A percentile compares a stretch with the other conserved stretches of the same genome.
Conservation (phyloP, 1,139 yeast species). For the Pichia sp. region DNA sequence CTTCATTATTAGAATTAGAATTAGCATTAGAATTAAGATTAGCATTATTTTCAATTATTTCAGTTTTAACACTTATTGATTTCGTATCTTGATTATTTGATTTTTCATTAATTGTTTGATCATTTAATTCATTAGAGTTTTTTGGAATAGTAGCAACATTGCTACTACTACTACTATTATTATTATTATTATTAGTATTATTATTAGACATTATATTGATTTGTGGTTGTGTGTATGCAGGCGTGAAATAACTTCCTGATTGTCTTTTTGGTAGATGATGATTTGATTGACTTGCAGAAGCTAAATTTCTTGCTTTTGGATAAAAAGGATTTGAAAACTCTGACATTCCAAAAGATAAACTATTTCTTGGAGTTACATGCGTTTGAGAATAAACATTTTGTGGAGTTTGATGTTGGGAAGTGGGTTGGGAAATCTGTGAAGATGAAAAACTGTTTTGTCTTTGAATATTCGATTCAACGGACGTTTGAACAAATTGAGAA, state of each 20-base stretch:
- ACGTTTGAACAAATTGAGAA: neutral
- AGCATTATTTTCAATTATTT: too few species aligned
- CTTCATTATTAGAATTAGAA: too few species aligned
- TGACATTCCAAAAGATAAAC: neutral
- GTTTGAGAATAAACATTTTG: neutral
- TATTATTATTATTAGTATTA: too few species aligned
- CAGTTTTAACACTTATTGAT: too few species aligned
- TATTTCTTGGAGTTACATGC: constrained; percentile 2
- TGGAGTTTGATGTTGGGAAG: neutral
- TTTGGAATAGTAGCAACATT: too few species aligned
- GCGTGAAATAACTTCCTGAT: neutral
- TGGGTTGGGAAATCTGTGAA: too few species aligned
- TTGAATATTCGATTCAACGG: too few species aligned
- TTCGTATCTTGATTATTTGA: too few species aligned
- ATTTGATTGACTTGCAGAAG: neutral
- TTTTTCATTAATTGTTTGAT: too few species aligned
- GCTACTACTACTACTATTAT: too few species aligned
- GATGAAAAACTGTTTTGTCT: neutral
- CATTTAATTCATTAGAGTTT: too few species aligned
- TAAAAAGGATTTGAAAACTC: neutral
- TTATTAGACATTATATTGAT: neutral
- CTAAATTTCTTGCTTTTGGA: neutral
- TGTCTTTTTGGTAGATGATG: neutral
- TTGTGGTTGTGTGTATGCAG: neutral
- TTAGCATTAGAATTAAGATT: too few species aligned